Conservation (phyloP, 192 early-diverging fungal genomes). For the Cetraspora pellucida region DNA sequence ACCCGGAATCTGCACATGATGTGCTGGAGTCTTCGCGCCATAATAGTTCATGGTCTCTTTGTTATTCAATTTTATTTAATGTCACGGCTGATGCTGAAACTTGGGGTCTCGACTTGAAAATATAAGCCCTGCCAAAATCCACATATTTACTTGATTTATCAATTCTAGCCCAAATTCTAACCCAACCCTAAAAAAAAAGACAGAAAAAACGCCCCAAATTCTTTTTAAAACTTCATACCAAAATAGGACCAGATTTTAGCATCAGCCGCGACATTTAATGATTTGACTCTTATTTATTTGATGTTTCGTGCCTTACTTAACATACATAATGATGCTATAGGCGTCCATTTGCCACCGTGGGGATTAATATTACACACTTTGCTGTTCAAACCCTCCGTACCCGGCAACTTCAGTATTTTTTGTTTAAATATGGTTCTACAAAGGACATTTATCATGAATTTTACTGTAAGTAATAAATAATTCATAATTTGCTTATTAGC, state of each 20-base stretch:
- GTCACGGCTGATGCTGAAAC: no score
- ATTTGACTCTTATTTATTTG: neutral
- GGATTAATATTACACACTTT: slow-evolving; percentile 77
- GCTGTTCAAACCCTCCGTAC: slow-evolving; percentile 61
- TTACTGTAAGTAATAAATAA: slow-evolving; percentile 62
- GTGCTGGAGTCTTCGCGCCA: slow-evolving; percentile 64
- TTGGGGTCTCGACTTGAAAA: no score
- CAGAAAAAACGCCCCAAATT: no score
- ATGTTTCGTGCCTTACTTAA: neutral
- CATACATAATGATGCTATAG: slow-evolving; percentile 37
- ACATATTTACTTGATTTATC: no score
- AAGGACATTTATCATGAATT: slow-evolving; percentile 67
- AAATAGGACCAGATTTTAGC: no score
- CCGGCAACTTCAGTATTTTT: slow-evolving; percentile 63
- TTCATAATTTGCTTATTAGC: neutral
- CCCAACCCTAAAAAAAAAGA: no score
- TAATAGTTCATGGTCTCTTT: slow-evolving; percentile 56
- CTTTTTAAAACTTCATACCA: no score
- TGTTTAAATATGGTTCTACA: slow-evolving; percentile 61
- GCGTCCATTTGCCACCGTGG: slow-evolving; percentile 81
- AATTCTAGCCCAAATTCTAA: no score
- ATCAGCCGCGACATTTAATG: no score
- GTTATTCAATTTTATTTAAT: neutral
- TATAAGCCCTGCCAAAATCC: no score
- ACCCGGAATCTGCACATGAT: slow-evolving; percentile 56